phyloP scores from a whole-genome alignment of 2,329 filamentous ascomycete species.

The Exophiala alcalophila region DNA sequence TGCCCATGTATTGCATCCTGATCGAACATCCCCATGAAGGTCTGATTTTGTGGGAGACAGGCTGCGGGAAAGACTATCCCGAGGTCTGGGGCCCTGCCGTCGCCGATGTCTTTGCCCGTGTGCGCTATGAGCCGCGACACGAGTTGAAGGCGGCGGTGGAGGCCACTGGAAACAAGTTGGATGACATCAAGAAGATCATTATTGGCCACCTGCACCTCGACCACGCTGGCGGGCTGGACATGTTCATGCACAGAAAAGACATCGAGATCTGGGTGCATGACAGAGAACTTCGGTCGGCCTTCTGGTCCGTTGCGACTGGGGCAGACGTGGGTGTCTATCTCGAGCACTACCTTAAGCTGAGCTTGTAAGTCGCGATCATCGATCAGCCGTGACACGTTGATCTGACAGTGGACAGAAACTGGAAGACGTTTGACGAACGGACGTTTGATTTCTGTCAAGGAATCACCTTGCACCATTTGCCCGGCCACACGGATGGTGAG shows the following conservation, averaged over 20 bases:
- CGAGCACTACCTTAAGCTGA: constrained; percentile 30
- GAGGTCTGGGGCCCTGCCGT: constrained; percentile 28
- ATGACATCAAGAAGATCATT: constrained; percentile 31
- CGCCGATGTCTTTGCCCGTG: constrained; percentile 26
- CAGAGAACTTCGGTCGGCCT: constrained; percentile 24
- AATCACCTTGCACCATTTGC: constrained; percentile 29
- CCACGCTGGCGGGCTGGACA: constrained; percentile 29
- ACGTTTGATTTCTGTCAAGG: constrained; percentile 31
- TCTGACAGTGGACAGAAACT: constrained; percentile 22
- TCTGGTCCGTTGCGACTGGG: constrained; percentile 30
- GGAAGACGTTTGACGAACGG: constrained; percentile 30
- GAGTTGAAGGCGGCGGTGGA: constrained; percentile 28
- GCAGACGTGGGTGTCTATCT: constrained; percentile 30
- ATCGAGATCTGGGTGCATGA: constrained; percentile 30
- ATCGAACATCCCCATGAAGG: constrained; percentile 31
- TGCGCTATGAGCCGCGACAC: constrained; percentile 27
- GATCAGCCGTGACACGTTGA: too few relatives aligned
- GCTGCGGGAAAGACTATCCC: constrained; percentile 30
- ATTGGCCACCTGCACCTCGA: constrained; percentile 30
- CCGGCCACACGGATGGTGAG: constrained; percentile 30
- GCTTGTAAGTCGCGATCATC: constrained; percentile 24
- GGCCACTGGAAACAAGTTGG: constrained; percentile 30
- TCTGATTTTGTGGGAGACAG: constrained; percentile 31
- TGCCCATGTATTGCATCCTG: constrained; percentile 62
- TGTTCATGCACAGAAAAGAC: constrained; percentile 27